Evolutionary conservation across 345 rosid genomes (phyloP).

Genomic region (Combretum micranthum): DNA sequence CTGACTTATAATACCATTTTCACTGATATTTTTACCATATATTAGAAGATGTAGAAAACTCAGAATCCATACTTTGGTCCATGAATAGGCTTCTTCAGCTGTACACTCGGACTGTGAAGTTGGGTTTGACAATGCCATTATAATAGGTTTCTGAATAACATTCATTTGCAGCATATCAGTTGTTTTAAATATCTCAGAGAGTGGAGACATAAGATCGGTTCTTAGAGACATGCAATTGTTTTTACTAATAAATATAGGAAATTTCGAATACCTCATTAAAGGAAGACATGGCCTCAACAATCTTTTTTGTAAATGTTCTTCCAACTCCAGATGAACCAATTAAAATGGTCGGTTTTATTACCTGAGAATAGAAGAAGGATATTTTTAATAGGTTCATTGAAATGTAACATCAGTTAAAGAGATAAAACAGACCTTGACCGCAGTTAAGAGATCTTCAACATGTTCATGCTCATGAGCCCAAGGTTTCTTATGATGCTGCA

Average conservation of each 20-base stretch:
- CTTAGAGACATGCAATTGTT: too few relatives aligned
- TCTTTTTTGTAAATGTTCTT: slow-evolving; percentile 76
- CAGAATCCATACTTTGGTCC: slow-evolving; percentile 57
- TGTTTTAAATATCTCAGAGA: too few relatives aligned
- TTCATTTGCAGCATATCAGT: not conserved
- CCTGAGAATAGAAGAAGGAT: slow-evolving; percentile 25
- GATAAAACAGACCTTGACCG: slow-evolving; percentile 54
- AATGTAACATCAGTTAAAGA: too few relatives aligned
- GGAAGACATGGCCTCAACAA: slow-evolving; percentile 76
- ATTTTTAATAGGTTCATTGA: not conserved
- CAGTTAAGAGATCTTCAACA: slow-evolving; percentile 50
- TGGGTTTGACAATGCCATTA: slow-evolving; percentile 93
- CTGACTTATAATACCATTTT: too few relatives aligned
- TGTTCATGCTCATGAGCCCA: slow-evolving; percentile 96
- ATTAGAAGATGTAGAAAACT: not conserved
- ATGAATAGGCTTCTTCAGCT: slow-evolving; percentile 91
- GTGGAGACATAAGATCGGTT: too few relatives aligned
- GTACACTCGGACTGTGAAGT: slow-evolving; percentile 95
- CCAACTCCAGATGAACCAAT: slow-evolving; percentile 92
- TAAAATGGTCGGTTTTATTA: slow-evolving; percentile 79
- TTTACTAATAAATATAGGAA: not conserved
- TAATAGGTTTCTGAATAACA: slow-evolving; percentile 66
- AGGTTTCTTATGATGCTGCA: slow-evolving; percentile 86
- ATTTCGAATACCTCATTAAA: slow-evolving; percentile 53
- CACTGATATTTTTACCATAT: too few relatives aligned